Evolutionary conservation across 2,329 filamentous ascomycete genomes (phyloP).

Genomic region (Chaetomiaceae sp.): DNA sequence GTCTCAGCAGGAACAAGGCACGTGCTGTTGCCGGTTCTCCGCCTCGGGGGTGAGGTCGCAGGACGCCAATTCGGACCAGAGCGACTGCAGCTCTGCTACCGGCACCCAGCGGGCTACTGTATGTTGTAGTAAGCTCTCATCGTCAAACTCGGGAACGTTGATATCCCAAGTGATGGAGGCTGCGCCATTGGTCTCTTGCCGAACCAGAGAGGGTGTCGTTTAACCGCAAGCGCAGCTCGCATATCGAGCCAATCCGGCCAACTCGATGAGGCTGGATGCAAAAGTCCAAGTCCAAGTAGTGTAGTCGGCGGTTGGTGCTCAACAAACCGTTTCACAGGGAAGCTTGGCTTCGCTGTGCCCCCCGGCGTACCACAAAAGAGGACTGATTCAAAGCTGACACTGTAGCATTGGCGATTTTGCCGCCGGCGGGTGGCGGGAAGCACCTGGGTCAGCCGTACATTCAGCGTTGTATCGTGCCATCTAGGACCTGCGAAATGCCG

Average conservation of each 20-base stretch:
- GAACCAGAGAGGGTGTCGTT: not conserved
- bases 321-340: not conserved
- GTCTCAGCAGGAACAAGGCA: no score
- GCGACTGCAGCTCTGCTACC: no score
- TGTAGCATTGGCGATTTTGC: conserved; percentile 22
- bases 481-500: conserved; percentile 13
- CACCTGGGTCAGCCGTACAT: conserved; percentile 11
- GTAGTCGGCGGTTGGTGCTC: not conserved
- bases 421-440: conserved; percentile 14
- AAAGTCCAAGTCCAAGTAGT: no score
- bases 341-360: not conserved
- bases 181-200: not conserved
- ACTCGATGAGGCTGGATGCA: not conserved
- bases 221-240: conserved; percentile 14
- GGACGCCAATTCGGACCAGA: no score
- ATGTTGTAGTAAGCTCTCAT: no score
- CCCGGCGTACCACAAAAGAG: not conserved
- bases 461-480: conserved; percentile 16
- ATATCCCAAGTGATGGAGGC: not conserved
- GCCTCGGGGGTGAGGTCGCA: no score
- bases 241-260: conserved; percentile 13
- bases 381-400: not conserved
- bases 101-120: no score
- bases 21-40: no score
- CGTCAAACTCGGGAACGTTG: not conserved